Conservation (phyloP, 495 filamentous ascomycete species). For the Neohortaea acidophila region DNA sequence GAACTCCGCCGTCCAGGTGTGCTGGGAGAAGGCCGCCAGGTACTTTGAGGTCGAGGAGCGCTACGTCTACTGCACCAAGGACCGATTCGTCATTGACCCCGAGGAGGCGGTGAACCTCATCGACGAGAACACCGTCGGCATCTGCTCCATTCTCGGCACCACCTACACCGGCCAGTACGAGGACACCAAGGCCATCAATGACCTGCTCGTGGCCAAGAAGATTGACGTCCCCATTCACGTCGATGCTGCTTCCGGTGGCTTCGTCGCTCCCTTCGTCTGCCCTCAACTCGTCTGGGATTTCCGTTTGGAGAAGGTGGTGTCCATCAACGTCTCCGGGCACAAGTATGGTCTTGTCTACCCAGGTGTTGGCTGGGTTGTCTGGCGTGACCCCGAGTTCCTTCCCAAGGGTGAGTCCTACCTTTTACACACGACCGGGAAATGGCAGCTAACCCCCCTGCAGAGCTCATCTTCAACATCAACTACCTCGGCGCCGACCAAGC, state of each 20-base stretch:
- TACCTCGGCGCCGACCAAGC: constrained; percentile 88
- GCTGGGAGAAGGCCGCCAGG: constrained; percentile 91
- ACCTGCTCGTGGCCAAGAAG: constrained; percentile 52
- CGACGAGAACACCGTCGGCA: constrained; percentile 92
- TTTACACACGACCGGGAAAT: not conserved
- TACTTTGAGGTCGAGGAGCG: constrained; percentile 91
- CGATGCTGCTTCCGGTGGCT: constrained; percentile 79
- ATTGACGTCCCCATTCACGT: constrained; percentile 79
- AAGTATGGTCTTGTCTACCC: constrained; percentile 77
- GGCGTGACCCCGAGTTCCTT: constrained; percentile 67
- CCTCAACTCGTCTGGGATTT: constrained; percentile 80
- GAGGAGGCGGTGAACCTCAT: constrained; percentile 65
- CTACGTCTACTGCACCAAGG: constrained; percentile 67
- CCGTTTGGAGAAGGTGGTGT: constrained; percentile 66
- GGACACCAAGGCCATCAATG: constrained; percentile 78
- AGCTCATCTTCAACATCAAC: constrained; percentile 95
- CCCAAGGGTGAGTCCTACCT: constrained; percentile 41
- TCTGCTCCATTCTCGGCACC: constrained; percentile 75
- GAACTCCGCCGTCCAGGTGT: constrained; percentile 84
- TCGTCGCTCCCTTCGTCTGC: constrained; percentile 76
- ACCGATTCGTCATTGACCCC: constrained; percentile 78
- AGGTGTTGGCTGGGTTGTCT: constrained; percentile 84
- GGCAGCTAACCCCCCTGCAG: constrained; percentile 19
- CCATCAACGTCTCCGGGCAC: constrained; percentile 85
- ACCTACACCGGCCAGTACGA: constrained; percentile 96